phyloP scores from a whole-genome alignment of 257 asterid species.

The Leonotis leonurus region DNA sequence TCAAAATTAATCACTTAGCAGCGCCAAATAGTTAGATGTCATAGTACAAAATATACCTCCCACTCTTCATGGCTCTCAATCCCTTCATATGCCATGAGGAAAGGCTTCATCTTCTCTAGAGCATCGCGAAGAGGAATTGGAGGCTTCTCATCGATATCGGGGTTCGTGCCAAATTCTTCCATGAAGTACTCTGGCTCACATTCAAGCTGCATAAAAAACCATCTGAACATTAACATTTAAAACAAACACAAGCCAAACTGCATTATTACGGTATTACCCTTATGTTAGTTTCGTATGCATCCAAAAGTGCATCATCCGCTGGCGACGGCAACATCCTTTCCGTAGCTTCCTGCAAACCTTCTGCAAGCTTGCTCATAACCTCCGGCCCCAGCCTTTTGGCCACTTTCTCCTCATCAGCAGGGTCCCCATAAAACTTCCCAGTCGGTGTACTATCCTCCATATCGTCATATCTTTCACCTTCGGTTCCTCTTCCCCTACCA shows the following conservation, averaged over 20 bases:
- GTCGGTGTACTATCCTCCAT: no score
- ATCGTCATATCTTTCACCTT: constrained; percentile 33
- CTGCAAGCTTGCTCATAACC: constrained; percentile 40
- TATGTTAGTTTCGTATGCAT: constrained; percentile 63
- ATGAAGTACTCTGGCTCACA: constrained; percentile 81
- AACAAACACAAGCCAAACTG: constrained; percentile 2
- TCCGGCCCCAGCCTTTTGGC: constrained; percentile 70
- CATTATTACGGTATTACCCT: constrained; percentile 51
- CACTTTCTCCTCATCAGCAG: constrained; percentile 53
- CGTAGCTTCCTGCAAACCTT: constrained; percentile 60
- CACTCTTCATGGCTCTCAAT: constrained; percentile 79
- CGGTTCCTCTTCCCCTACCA: constrained; percentile 18
- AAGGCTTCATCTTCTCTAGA: constrained; percentile 86
- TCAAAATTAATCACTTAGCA: not conserved
- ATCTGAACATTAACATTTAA: not conserved
- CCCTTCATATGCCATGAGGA: constrained; percentile 76
- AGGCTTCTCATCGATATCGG: constrained; percentile 86
- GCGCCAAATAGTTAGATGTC: not conserved
- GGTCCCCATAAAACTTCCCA: constrained; percentile 40
- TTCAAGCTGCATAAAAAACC: constrained; percentile 51
- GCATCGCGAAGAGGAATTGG: constrained; percentile 73
- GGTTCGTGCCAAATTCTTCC: constrained; percentile 76
- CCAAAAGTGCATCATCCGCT: constrained; percentile 48
- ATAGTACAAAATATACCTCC: constrained; percentile 54
- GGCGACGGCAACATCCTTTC: constrained; percentile 63